Evolutionary conservation across 768 basidiomycete genomes (phyloP), one percentile per base, ranked within the genome.

Genomic region (Lentinus brumalis): DNA sequence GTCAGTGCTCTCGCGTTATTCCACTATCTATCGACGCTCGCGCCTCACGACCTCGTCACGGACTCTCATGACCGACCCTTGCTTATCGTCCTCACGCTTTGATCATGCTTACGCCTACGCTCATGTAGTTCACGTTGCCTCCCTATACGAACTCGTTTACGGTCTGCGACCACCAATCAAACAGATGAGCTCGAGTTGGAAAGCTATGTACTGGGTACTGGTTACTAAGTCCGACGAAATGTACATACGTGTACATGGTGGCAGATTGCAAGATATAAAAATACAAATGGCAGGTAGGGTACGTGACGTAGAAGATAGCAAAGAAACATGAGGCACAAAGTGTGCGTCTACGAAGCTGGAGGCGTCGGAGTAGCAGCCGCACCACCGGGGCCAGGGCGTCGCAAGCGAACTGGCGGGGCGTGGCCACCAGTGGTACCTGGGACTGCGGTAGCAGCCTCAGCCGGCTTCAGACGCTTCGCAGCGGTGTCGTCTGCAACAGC

Each of bases 401-500:
- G 35, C 35, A 35, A 35, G 11, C 35, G 35, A 1, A 35, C 35
- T 6, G 35, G 35, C 35, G 7, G 7, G 6, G 35, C 35, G 3
- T 35, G 21, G 21, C 21, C 21, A 26, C 21, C 21, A 26, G 35
- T 35, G 35, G 35, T 26, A 35, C 11, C 7, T 11, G 79, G 57
- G 9, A 49, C 77, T 59, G 76, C 68, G 47, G 49, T 39, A 5
- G 26, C 63, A 29, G 60, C 66, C 38, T 80, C 78, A 46, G 84
- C 82, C 50, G 84, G 84, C 69, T 87, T 89, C 54, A 88, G 62
- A 46, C 89, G 83, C 68, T 91, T 90, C 0, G 83, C 86, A 35
- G 89, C 75, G 10, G 86, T 82, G 66, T 86, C 85, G 18, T 86
- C 86, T 0, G 73, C 62, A n/a, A 70, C 21, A 21, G 67, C 64